Evolutionary conservation across 371 early-diverging fungal species (phyloP).

Genomic region (Actinomortierella ambigua): DNA sequence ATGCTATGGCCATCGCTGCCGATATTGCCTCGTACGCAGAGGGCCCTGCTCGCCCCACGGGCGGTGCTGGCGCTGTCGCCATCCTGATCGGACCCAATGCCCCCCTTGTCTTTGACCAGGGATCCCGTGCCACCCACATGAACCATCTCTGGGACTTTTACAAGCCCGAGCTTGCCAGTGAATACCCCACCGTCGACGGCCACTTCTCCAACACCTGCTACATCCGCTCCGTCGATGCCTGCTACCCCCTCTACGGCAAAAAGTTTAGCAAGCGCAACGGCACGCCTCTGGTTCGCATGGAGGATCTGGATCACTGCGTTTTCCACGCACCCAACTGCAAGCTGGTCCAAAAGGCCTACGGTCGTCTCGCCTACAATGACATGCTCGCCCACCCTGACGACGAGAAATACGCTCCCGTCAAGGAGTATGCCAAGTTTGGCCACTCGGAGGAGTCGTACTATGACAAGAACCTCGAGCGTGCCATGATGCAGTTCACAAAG

Average conservation of each 20-base stretch:
- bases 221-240: conserved; percentile 86
- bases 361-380: conserved; percentile 84
- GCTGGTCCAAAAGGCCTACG: conserved; percentile 94
- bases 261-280: conserved; percentile 61
- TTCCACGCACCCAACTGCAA: conserved; percentile 98
- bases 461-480: conserved; percentile 89
- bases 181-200: conserved; percentile 97
- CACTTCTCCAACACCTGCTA: conserved; percentile 92
- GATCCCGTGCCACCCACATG: conserved; percentile 92
- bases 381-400: conserved; percentile 80
- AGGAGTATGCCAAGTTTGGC: conserved; percentile 49
- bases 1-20: conserved; percentile 93
- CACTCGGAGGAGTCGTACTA: conserved; percentile 76
- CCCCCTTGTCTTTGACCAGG: conserved; percentile 89
- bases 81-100: conserved; percentile 95
- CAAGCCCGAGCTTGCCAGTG: conserved; percentile 96
- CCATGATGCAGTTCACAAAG: conserved; percentile 83
- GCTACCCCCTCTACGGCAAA: conserved; percentile 83
- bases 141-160: conserved; percentile 97
- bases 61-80: conserved; percentile 95
- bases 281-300: conserved; percentile 50
- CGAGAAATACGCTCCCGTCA: conserved; percentile 62
- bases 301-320: conserved; percentile 80
- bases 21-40: conserved; percentile 97
- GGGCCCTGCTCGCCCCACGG: conserved; percentile 93